A percentile compares a stretch with the other conserved stretches of the same genome.
Evolutionary conservation across 2,329 filamentous ascomycete species (phyloP).

Genomic region (Lasiodiplodia hormozganensis): DNA sequence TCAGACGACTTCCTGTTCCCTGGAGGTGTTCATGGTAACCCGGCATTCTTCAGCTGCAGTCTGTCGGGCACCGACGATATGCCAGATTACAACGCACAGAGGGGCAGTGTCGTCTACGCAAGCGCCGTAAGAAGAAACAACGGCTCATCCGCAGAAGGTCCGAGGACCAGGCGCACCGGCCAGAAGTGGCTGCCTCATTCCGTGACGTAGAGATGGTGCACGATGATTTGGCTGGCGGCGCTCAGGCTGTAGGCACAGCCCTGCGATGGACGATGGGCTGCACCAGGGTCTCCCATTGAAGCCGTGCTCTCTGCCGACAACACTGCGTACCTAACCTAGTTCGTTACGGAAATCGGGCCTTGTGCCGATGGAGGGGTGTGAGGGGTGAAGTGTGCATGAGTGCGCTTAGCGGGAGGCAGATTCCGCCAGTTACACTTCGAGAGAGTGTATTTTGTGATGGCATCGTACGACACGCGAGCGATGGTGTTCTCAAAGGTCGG

Average conservation of each 20-base stretch:
- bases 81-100: not conserved
- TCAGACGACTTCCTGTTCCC: not conserved
- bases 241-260: not conserved
- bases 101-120: not conserved
- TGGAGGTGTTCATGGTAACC: not conserved
- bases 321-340: not conserved
- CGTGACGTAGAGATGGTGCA: not conserved
- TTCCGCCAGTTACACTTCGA: not conserved
- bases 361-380: not conserved
- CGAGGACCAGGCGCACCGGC: not conserved
- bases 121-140: slow-evolving; percentile 6
- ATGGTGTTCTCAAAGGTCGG: not conserved
- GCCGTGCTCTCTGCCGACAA: not conserved
- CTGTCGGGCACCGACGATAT: not conserved
- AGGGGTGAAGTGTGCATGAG: not conserved
- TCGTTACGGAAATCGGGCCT: slow-evolving; percentile 4
- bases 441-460: not conserved
- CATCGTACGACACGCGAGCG: not conserved
- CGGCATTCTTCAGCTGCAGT: not conserved
- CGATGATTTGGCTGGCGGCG: not conserved
- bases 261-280: not conserved
- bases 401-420: not conserved
- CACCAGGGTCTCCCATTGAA: slow-evolving; percentile 3
- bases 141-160: slow-evolving; percentile 17
- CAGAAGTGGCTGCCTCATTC: slow-evolving; percentile 12